phyloP scores from a whole-genome alignment of 345 rosid genomes.

The Aquilaria yunnanensis region DNA sequence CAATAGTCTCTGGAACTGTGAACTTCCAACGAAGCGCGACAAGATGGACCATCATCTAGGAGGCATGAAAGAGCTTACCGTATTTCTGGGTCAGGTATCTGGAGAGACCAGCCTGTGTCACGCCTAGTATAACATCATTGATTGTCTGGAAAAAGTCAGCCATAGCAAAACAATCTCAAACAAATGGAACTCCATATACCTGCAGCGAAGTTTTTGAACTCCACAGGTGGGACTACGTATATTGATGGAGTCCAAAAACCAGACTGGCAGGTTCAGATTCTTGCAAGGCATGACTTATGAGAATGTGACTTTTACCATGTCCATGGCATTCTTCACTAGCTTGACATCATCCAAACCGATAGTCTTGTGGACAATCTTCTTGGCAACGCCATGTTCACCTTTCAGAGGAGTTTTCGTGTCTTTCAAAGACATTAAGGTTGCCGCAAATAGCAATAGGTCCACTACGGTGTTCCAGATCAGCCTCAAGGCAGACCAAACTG shows the following conservation, averaged over 20 bases:
- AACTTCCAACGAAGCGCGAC: too few relatives aligned
- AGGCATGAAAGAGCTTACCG: constrained; percentile 25
- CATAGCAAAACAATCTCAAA: background rate
- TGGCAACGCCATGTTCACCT: constrained; percentile 21
- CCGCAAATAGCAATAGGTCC: constrained; percentile 39
- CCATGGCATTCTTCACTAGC: constrained; percentile 31
- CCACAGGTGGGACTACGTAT: too few relatives aligned
- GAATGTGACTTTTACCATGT: constrained; percentile 17
- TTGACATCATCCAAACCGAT: constrained; percentile 66
- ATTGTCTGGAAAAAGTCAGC: constrained; percentile 39
- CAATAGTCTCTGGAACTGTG: background rate
- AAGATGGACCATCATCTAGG: too few relatives aligned
- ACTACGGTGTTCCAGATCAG: constrained; percentile 43
- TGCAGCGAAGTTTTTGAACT: too few relatives aligned
- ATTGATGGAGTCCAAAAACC: background rate
- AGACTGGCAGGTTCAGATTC: too few relatives aligned
- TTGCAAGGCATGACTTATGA: background rate
- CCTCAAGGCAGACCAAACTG: constrained; percentile 31
- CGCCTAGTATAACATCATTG: constrained; percentile 63
- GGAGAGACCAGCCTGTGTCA: constrained; percentile 68
- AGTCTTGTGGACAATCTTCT: constrained; percentile 39
- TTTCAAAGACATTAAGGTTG: constrained; percentile 36
- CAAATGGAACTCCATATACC: background rate
- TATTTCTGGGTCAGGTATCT: constrained; percentile 48
- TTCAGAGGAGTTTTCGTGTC: constrained; percentile 53